phyloP scores from a whole-genome alignment of 192 early-diverging fungal species.

The Linnemannia zychae region DNA sequence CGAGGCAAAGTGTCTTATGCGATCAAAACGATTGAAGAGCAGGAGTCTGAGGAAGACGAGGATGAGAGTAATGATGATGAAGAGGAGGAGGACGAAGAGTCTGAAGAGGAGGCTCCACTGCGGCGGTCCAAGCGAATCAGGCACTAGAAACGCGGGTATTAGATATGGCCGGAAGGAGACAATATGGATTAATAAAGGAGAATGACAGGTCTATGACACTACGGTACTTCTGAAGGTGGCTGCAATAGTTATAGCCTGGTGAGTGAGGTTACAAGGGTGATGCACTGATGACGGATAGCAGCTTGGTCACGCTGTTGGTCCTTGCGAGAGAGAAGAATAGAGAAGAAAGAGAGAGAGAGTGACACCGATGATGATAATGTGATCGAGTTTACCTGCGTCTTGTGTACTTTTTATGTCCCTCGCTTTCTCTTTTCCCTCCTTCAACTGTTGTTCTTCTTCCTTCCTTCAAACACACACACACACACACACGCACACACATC shows the following conservation, averaged over 20 bases:
- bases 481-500: not conserved
- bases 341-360: no score
- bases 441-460: not conserved
- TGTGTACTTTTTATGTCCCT: no score
- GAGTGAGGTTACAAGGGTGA: no score
- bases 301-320: no score
- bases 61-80: slow-evolving; percentile 9
- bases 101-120: slow-evolving; percentile 18
- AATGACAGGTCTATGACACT: not conserved
- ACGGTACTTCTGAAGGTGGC: no score
- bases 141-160: no score
- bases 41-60: slow-evolving; percentile 10
- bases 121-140: slow-evolving; percentile 35
- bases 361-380: no score
- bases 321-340: no score
- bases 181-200: not conserved
- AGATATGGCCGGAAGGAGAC: not conserved
- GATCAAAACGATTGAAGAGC: slow-evolving; percentile 6
- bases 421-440: not conserved
- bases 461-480: not conserved
- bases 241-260: no score
- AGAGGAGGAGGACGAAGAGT: slow-evolving; percentile 17
- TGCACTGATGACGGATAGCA: no score
- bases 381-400: no score
- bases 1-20: slow-evolving; percentile 27